Evolutionary conservation across 345 rosid genomes (phyloP).

Genomic region (Hibiscus syriacus): DNA sequence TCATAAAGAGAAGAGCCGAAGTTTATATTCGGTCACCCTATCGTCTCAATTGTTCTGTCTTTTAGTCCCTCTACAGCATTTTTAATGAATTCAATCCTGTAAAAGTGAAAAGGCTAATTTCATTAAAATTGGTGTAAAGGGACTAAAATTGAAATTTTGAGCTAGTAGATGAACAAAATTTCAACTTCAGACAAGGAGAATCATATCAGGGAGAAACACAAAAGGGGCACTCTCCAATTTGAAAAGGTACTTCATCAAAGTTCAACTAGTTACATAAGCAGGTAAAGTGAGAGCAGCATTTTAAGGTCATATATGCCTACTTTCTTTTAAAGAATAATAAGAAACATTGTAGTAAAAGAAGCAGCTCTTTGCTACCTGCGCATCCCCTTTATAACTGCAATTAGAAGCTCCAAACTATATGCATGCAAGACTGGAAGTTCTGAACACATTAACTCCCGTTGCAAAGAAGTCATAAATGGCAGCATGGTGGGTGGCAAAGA

Average conservation of each 20-base stretch:
- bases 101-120: not conserved
- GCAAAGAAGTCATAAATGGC: constrained; percentile 48
- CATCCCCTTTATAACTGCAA: constrained; percentile 51
- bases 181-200: not conserved
- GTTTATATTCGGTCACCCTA: not conserved
- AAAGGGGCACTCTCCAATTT: not conserved
- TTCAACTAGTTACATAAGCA: not conserved
- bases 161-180: not conserved
- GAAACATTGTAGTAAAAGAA: not conserved
- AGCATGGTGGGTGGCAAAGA: constrained; percentile 41
- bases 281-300: not conserved
- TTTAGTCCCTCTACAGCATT: not conserved
- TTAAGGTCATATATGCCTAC: not conserved
- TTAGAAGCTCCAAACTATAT: constrained; percentile 53
- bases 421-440: constrained; percentile 77
- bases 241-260: not conserved
- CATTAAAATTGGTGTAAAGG: not conserved
- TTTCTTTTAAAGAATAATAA: not conserved
- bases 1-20: not conserved
- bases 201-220: not conserved
- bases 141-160: not conserved
- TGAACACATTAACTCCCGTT: constrained; percentile 67
- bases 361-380: constrained; percentile 41
- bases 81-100: not conserved
- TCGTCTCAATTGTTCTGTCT: not conserved